Evolutionary conservation across 139 green algal species (phyloP).

Genomic region (Bryopsis sp.): DNA sequence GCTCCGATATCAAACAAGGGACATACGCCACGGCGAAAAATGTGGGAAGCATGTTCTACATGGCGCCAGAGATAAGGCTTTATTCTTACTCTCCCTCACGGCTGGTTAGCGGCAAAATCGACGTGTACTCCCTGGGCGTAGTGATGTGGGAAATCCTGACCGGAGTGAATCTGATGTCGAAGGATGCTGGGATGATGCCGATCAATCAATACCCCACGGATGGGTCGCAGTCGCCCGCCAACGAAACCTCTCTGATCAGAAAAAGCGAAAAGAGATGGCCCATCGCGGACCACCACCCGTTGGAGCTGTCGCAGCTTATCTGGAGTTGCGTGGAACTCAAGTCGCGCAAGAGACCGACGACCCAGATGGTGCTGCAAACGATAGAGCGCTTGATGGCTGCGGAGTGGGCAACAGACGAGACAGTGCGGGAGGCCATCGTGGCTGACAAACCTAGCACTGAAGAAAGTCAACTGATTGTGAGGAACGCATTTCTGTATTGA

Average conservation of each 20-base stretch:
- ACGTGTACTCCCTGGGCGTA: constrained; percentile 16
- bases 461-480: too few species aligned
- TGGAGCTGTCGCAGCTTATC: background rate
- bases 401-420: background rate
- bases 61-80: constrained; percentile 13
- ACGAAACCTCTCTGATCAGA: background rate
- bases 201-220: too few species aligned
- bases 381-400: background rate
- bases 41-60: constrained; percentile 2
- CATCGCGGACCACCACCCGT: background rate
- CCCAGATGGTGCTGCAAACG: background rate
- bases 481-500: too few species aligned
- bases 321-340: background rate
- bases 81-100: background rate
- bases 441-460: too few species aligned
- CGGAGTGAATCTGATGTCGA: background rate
- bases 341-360: background rate
- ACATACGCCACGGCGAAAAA: background rate
- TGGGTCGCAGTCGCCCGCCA: too few species aligned
- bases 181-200: too few species aligned
- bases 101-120: constrained; percentile 10
- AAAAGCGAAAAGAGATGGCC: background rate
- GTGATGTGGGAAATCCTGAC: constrained; percentile 16
- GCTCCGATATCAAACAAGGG: constrained; percentile 8
- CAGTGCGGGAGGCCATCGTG: too few species aligned